A percentile compares a stretch with the other conserved stretches of the same genome.
Evolutionary conservation across 169 alveolate genomes (phyloP).

Genomic region (Neospora caninum): DNA sequence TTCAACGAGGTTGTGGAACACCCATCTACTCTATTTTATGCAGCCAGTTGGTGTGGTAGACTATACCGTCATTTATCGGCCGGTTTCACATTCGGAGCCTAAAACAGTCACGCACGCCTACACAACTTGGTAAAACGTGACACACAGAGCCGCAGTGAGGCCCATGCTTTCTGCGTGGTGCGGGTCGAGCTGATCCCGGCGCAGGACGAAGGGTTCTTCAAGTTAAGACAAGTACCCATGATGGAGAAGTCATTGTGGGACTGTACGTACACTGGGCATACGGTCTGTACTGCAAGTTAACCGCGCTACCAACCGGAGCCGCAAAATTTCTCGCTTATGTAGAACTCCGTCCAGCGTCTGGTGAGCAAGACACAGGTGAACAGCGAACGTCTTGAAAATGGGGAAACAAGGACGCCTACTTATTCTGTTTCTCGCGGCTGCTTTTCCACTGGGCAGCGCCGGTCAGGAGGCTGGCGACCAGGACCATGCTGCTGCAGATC

Average conservation of each 20-base stretch:
- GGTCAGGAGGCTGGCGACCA: background rate
- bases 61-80: no score
- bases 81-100: no score
- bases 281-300: background rate
- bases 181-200: no score
- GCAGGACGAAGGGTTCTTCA: no score
- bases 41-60: no score
- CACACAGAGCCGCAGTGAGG: no score
- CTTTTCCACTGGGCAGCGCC: background rate
- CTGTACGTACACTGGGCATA: background rate
- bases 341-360: background rate
- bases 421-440: background rate
- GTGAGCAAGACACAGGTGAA: background rate
- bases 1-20: no score
- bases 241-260: background rate
- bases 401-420: background rate
- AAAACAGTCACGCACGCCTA: no score
- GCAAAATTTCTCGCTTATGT: background rate
- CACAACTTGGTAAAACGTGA: no score
- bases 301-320: background rate
- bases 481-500: constrained; percentile 21
- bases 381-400: background rate
- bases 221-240: no score
- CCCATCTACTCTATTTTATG: no score
- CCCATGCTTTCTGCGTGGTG: no score